These are phyloP conservation scores for Barbarea vulgaris DNA, from an alignment of 345 rosid species.

Conservation along the genomic window DNA sequence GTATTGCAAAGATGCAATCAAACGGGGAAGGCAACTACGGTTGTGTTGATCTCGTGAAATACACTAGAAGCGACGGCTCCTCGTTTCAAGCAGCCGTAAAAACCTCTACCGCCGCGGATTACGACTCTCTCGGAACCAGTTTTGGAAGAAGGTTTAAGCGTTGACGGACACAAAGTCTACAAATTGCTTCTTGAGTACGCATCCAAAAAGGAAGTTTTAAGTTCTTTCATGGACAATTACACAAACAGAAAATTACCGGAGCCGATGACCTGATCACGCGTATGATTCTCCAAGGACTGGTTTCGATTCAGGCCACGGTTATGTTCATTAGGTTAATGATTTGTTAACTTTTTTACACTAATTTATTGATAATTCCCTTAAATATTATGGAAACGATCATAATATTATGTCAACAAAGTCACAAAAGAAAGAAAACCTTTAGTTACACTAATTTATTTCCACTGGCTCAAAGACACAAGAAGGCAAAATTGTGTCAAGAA, in stretches of 20 bases:
- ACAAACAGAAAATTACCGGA: conserved; percentile 35
- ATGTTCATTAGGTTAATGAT: too few species aligned
- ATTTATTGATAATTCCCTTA: too few species aligned
- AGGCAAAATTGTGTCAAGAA: conserved; percentile 22
- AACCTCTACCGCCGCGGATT: conserved; percentile 26
- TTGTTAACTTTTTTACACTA: too few species aligned
- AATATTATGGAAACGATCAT: too few species aligned
- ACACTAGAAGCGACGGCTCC: neutral
- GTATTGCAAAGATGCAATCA: neutral
- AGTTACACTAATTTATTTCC: too few species aligned
- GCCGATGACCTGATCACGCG: conserved; percentile 30
- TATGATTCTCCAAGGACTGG: conserved; percentile 41
- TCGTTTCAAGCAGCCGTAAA: conserved; percentile 33
- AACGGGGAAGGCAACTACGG: neutral
- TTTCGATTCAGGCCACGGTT: conserved; percentile 39
- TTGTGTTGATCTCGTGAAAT: neutral
- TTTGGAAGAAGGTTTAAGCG: neutral
- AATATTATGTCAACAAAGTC: too few species aligned
- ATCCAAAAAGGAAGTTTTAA: conserved; percentile 43
- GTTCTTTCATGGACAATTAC: conserved; percentile 17
- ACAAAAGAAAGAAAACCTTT: too few species aligned
- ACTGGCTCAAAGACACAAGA: conserved; percentile 15
- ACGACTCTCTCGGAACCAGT: conserved; percentile 38
- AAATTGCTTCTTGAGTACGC: conserved; percentile 49
- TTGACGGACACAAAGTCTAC: conserved; percentile 32